Evolutionary conservation across 495 filamentous ascomycete species (phyloP), one percentile per base, ranked within the genome.

Genomic region (Extremus antarcticus): DNA sequence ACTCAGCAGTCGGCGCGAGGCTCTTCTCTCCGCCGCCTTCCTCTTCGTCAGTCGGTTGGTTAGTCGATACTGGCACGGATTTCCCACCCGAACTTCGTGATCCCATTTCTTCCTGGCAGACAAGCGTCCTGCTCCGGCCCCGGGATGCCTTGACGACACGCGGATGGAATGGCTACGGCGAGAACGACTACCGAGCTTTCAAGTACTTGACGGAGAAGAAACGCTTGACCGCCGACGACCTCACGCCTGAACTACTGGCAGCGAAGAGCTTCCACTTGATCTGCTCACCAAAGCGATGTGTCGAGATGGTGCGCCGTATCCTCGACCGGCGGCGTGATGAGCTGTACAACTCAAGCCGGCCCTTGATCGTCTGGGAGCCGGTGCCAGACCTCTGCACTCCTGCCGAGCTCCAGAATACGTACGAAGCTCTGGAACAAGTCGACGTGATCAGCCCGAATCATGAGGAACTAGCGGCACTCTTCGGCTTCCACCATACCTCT

Each of bases 281-380:
- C 61, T 95, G 90, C 73, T 84, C 80, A 10, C 80, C 92, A 0
- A 65, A 66, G 1, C 80, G 92, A n/a, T 94, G 87, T 65, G 81
- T 87, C 2, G 77, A 80, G 23, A 80, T 91, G 24, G 81, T 88
- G 16, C 66, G 78, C 1, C 71, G 76, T 20, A 83, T 94, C 46
- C 64, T 84, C 15, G 60, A 69, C 2, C 70, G 72, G 20, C 74
- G 70, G 3, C 17, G 19, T 1, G 47, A 22, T 17, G 43, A 24
- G 9, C 39, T 32, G 9, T 9, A 40, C 9, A 4, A 40, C 16
- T n/a, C 46, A 3, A 21, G 25, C 7, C 74, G 75, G 25, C 89
- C 87, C 1, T 66, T 92, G 13, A 84, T 96, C 66, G 79, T 96
- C 39, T 98, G 92, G 92, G 92, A 98, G 65, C 92, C 92, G 2